These are phyloP conservation scores for Diaporthe citrichinensis DNA, from an alignment of 2,329 filamentous ascomycete genomes.

Conservation along the genomic window DNA sequence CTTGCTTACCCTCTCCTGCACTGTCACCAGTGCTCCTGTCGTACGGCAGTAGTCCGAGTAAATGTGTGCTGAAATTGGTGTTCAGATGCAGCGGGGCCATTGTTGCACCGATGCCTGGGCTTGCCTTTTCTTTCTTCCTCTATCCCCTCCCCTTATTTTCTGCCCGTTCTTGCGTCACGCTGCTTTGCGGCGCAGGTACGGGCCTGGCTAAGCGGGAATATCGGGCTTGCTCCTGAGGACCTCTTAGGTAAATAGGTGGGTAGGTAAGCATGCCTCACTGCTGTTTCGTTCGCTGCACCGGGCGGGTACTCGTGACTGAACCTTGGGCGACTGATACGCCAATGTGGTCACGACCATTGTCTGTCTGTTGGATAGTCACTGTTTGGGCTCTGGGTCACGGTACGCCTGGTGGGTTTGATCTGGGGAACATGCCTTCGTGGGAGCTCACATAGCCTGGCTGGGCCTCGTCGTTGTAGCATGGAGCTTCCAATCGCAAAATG, in stretches of 20 bases:
- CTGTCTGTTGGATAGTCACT: neutral
- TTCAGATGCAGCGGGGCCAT: conserved; percentile 12
- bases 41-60: conserved; percentile 13
- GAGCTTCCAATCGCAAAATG: neutral
- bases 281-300: neutral
- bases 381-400: neutral
- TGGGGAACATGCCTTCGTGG: neutral
- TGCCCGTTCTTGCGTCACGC: neutral
- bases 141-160: neutral
- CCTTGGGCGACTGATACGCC: neutral
- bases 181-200: neutral
- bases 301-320: neutral
- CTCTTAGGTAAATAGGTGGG: neutral
- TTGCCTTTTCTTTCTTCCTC: neutral
- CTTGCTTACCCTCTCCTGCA: neutral
- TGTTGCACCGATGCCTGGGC: conserved; percentile 17
- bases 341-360: neutral
- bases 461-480: neutral
- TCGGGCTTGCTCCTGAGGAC: neutral
- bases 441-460: neutral
- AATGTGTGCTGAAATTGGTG: conserved; percentile 15
- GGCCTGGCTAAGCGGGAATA: neutral
- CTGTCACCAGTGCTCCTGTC: conserved; percentile 6
- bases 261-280: neutral
- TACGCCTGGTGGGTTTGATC: neutral